phyloP scores from a whole-genome alignment of 129 eudicot genomes.

The Helianthus annuus region DNA sequence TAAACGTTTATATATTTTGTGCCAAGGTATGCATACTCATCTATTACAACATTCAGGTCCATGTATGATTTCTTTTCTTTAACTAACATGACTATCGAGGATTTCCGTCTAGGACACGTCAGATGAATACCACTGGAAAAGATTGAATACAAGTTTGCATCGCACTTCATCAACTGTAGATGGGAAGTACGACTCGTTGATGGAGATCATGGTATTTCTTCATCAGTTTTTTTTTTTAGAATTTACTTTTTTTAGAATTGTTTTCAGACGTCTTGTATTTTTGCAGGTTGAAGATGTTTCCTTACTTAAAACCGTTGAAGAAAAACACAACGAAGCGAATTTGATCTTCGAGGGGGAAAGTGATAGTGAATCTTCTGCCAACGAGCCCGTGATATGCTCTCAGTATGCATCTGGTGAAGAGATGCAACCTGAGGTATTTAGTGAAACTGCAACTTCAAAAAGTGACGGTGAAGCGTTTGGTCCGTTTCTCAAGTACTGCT shows the following conservation, averaged over 20 bases:
- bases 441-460: slow-evolving; percentile 22
- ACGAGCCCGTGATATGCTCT: slow-evolving; percentile 33
- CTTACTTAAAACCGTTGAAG: slow-evolving; percentile 35
- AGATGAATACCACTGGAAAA: slow-evolving; percentile 78
- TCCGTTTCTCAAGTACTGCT: slow-evolving; percentile 34
- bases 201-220: slow-evolving; percentile 61
- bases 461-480: slow-evolving; percentile 18
- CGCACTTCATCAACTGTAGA: slow-evolving; percentile 81
- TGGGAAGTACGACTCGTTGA: slow-evolving; percentile 76
- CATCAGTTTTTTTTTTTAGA: not conserved
- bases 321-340: slow-evolving; percentile 32
- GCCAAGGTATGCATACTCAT: slow-evolving; percentile 63
- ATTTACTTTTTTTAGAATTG: not conserved
- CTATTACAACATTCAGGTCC: slow-evolving; percentile 3
- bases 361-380: slow-evolving; percentile 22
- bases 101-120: slow-evolving; percentile 65
- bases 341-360: slow-evolving; percentile 21
- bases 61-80: slow-evolving; percentile 12
- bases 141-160: slow-evolving; percentile 70
- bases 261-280: slow-evolving; percentile 15
- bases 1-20: slow-evolving; percentile 84
- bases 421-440: slow-evolving; percentile 26
- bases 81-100: slow-evolving; percentile 9
- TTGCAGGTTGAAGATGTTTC: slow-evolving; percentile 73
- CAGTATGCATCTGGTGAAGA: slow-evolving; percentile 37